A percentile compares a stretch with the other conserved stretches of the same genome.
These are phyloP conservation scores for Blumeria hordei DNA, from an alignment of 2,329 filamentous ascomycete species.

Conservation along the genomic window DNA sequence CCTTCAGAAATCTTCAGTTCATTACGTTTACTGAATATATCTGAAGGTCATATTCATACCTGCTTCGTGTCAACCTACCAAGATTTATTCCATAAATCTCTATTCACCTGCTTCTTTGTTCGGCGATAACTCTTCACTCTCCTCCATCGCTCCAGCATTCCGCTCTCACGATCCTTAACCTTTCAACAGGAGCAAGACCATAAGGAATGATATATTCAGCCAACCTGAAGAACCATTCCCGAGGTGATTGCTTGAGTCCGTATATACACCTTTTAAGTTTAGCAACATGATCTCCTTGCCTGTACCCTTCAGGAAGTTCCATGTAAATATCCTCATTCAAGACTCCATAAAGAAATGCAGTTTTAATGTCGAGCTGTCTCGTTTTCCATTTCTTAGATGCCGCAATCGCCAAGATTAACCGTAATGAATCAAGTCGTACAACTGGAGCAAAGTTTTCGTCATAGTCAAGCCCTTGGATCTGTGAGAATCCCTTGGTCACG, in stretches of 20 bases:
- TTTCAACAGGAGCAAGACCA: background rate
- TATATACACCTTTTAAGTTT: background rate
- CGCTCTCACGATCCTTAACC: too few species aligned
- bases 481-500: too few species aligned
- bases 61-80: too few species aligned
- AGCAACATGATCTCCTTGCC: background rate
- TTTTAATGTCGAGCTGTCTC: background rate
- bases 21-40: too few species aligned
- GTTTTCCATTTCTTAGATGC: background rate
- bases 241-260: background rate
- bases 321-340: background rate
- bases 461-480: too few species aligned
- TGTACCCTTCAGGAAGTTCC: constrained; percentile 1
- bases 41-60: too few species aligned
- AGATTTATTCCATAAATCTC: too few species aligned
- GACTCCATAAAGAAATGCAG: background rate
- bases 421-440: background rate
- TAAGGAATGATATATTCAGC: background rate
- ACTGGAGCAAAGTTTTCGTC: background rate
- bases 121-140: too few species aligned
- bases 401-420: background rate
- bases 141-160: too few species aligned
- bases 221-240: background rate
- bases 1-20: too few species aligned
- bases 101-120: too few species aligned